Evolutionary conservation across 345 rosid genomes (phyloP), one percentile per base, ranked within the genome.

Genomic region (Toxicodendron radicans): DNA sequence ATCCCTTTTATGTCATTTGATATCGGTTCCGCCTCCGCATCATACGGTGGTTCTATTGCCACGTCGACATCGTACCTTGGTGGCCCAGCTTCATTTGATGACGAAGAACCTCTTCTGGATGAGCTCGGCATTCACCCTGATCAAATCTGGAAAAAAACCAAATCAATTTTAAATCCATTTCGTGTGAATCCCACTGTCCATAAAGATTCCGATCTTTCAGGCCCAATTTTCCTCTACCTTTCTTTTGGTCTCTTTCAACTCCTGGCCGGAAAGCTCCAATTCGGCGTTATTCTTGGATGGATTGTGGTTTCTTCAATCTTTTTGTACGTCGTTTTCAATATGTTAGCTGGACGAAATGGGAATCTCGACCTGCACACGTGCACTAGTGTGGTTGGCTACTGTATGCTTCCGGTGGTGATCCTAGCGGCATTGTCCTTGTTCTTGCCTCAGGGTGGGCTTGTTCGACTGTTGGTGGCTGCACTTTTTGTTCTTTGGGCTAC

Each of bases 81-180:
- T 0, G 83, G 81, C 3, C 20, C 7, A 13, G 58, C 9, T 62
- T 88, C 86, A 62, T 95, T 90, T 76, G 97, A 91, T 27, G 97
- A 90, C 45, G 99, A 95, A 71, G 97, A 93, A 74, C 97, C 99
- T 17, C 80, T 95, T 20, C 97, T 93, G 54, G 99, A 91, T 81
- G 99, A 95, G 80, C 97, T 93, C 68, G 99, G 99, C 14, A 93
- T 95, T 82, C 98, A 91, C 73, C 99, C 97, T 6, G 97, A 87
- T 24, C 97, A 95, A 87, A 95, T 95, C 92, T 95, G 97, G 97
- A 81, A 78, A 77, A 95, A 93, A 64, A 89, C 98, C 30, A 89
- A 87, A 68, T 86, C 97, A 60, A 90, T 93, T 73, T 87, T 95
- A 65, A 91, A 93, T 66, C 97, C 97, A 0, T 87, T 95, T 70